Base-by-base conservation (phyloP, 2,329 filamentous ascomycete species). In the Cladosporium sp. region DNA sequence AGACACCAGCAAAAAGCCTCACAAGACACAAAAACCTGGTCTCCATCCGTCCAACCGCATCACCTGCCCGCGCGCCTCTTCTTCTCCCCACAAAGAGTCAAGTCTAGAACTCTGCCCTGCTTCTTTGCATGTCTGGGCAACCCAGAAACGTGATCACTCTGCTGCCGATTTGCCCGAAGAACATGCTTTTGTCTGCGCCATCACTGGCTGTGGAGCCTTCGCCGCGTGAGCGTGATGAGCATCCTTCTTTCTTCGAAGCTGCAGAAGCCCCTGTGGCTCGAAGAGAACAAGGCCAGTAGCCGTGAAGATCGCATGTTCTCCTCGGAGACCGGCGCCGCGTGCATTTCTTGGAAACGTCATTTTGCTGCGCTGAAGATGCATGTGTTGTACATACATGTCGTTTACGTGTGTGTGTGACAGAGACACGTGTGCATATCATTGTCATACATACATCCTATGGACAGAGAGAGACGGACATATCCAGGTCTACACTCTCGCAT, bases 31-130 rank as follows among this genome's bases (percentile, higher is more conserved):
- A 36, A 36, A 36, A 36, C 12, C 3, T 4, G 4, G 10, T 14
- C 34, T 24, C 34, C 34, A 30, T 30, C 28, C 28, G 28, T 30
- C 28, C 28, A 30, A 30, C 28, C 28, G 28, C 28, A 30, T 60
- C 41, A 49, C 58, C 47, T 63, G 47, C 60, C 60, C 30, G 30
- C 60, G 30, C 60, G 59, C 34, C 59, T 61, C 41, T 26, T 52
- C 18, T n/a, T n/a, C 57, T 26, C 59, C 47, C 60, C 60, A 63
- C 60, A 63, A 34, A 26, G 55, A 12, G 24, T 11, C 18, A 36
- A 58, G 55, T 58, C 55, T 58, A 58, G 55, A 58, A 58, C 34
- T 34, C 24, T 58, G 55, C 55, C 55, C 55, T 58, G 55, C 55
- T 58, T 58, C 54, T 57, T 24, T 57, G 28, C 54, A 32, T 41